A percentile compares a stretch with the other conserved stretches of the same genome.
These are phyloP conservation scores for Phaeosphaeriaceae sp. DNA, from an alignment of 2,329 filamentous ascomycete genomes.

Conservation along the genomic window DNA sequence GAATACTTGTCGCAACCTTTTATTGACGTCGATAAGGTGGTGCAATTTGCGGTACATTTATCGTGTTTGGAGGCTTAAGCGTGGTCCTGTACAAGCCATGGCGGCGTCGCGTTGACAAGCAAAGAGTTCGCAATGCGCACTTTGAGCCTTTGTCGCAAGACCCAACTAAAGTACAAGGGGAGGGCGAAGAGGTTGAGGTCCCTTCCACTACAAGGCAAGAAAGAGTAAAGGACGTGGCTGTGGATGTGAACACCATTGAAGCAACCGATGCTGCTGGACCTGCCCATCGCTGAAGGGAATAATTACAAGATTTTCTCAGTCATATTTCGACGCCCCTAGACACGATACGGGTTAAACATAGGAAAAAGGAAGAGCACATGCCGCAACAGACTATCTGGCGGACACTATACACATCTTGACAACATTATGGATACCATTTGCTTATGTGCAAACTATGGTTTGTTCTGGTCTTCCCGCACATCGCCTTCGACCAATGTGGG, in stretches of 20 bases:
- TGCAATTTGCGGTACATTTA: slow-evolving; percentile 82
- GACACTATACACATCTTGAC: background rate
- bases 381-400: too few species aligned
- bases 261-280: slow-evolving; percentile 17
- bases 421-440: background rate
- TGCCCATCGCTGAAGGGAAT: background rate
- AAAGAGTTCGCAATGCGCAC: slow-evolving; percentile 33
- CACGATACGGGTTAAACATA: background rate
- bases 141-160: slow-evolving; percentile 35
- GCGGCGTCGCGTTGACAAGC: slow-evolving; percentile 66
- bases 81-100: slow-evolving; percentile 81
- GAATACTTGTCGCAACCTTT: background rate
- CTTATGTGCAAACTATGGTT: too few species aligned
- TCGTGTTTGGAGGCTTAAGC: slow-evolving; percentile 76
- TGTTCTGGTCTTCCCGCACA: too few species aligned
- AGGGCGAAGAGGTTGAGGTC: slow-evolving; percentile 18
- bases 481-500: too few species aligned
- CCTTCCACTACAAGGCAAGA: background rate
- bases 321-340: background rate
- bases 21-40: slow-evolving; percentile 55
- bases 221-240: slow-evolving; percentile 14
- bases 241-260: slow-evolving; percentile 24
- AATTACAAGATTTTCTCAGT: too few species aligned
- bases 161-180: background rate
- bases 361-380: too few species aligned